A percentile compares a stretch with the other conserved stretches of the same genome.
Conservation (phyloP, 2,329 filamentous ascomycete species). For the Fusarium sp. region DNA sequence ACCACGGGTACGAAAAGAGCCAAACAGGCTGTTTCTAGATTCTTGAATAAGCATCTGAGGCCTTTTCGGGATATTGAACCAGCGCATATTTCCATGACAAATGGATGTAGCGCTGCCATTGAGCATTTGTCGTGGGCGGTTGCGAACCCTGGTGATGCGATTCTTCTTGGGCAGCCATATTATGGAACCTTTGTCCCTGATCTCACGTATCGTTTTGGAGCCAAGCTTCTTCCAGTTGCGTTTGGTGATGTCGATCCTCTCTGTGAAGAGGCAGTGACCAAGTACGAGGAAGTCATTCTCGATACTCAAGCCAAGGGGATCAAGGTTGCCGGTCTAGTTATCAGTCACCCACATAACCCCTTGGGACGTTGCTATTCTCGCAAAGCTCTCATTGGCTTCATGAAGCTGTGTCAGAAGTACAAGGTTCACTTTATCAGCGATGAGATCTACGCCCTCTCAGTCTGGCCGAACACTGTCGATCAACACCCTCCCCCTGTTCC, state of each 20-base stretch:
- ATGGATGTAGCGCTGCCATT: constrained; percentile 54
- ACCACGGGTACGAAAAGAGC: constrained; percentile 50
- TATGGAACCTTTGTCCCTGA: constrained; percentile 61
- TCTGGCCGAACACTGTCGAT: constrained; percentile 55
- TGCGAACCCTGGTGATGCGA: constrained; percentile 51
- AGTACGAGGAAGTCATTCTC: constrained; percentile 57
- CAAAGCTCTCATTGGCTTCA: constrained; percentile 51
- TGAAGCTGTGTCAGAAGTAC: constrained; percentile 59
- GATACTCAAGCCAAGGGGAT: constrained; percentile 51
- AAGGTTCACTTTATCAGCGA: constrained; percentile 63
- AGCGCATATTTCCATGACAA: constrained; percentile 50
- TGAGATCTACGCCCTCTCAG: constrained; percentile 62
- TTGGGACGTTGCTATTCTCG: constrained; percentile 59
- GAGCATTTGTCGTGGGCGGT: constrained; percentile 54
- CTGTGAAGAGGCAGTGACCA: constrained; percentile 50
- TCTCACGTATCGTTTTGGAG: constrained; percentile 53
- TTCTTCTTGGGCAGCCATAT: constrained; percentile 55
- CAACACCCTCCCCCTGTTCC: constrained; percentile 36
- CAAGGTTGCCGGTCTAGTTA: constrained; percentile 58
- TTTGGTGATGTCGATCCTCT: constrained; percentile 58
- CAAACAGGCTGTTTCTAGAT: constrained; percentile 46
- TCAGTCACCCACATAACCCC: constrained; percentile 63
- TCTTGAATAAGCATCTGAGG: constrained; percentile 49
- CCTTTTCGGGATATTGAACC: constrained; percentile 44
- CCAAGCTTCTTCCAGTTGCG: constrained; percentile 54